Evolutionary conservation across 768 basidiomycete genomes (phyloP).

Genomic region (Calocera cornea): DNA sequence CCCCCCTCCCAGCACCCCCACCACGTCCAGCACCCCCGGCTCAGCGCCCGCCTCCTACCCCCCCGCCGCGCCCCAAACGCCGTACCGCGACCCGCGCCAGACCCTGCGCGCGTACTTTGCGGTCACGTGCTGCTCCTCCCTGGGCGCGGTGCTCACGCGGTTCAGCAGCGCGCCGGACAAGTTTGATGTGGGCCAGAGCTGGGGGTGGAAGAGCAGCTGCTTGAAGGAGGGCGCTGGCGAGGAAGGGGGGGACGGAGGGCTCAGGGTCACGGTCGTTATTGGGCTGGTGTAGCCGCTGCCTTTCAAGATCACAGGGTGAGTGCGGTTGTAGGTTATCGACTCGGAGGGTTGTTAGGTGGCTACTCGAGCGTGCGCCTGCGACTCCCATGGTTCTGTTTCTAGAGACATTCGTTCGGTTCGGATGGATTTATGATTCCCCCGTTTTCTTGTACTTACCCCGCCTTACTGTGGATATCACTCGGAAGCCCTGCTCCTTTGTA

Average conservation of each 20-base stretch:
- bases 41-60: conserved; percentile 35
- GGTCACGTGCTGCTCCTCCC: conserved; percentile 66
- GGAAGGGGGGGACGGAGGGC: conserved; percentile 40
- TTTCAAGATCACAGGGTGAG: too few species aligned
- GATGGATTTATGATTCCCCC: neutral
- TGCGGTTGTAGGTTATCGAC: too few species aligned
- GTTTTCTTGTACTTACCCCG: too few species aligned
- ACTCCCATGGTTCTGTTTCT: too few species aligned
- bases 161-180: conserved; percentile 78
- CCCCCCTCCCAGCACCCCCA: neutral
- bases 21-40: conserved; percentile 11
- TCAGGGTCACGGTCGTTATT: conserved; percentile 67
- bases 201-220: conserved; percentile 78
- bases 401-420: neutral
- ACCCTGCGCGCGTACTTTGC: conserved; percentile 68
- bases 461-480: too few species aligned
- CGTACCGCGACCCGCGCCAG: conserved; percentile 62
- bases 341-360: too few species aligned
- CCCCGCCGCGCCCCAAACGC: conserved; percentile 39
- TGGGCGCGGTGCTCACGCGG: conserved; percentile 66
- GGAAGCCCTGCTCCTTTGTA: too few species aligned
- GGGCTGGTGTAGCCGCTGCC: conserved; percentile 64
- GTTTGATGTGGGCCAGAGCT: conserved; percentile 74
- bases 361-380: too few species aligned
- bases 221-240: conserved; percentile 31